A percentile compares a stretch with the other conserved stretches of the same genome.
Evolutionary conservation across 805 yeast genomes (phyloP).

Genomic region (Saccharomyces jurei): DNA sequence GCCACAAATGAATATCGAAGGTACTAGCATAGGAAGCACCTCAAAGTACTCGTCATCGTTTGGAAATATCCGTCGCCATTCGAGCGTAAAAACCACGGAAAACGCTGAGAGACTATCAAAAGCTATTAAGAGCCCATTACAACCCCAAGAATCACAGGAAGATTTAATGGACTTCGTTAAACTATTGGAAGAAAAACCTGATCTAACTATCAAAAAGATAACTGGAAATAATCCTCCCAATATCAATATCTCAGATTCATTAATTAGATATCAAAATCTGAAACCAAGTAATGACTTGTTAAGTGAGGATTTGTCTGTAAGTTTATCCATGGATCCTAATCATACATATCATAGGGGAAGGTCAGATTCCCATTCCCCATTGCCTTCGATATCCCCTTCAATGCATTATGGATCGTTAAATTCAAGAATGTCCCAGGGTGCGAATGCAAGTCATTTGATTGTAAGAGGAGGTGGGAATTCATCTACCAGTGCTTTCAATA

Average conservation of each 20-base stretch:
- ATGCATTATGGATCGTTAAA: slow-evolving; percentile 25
- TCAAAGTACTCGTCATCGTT: slow-evolving; percentile 67
- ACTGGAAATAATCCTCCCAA: slow-evolving; percentile 8
- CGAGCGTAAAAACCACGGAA: slow-evolving; percentile 32
- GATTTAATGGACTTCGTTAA: slow-evolving; percentile 65
- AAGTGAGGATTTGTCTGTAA: slow-evolving; percentile 48
- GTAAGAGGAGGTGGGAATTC: background rate
- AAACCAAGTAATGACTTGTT: slow-evolving; percentile 46
- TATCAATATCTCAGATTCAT: slow-evolving; percentile 36
- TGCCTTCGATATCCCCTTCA: slow-evolving; percentile 25
- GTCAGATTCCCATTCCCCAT: slow-evolving; percentile 31
- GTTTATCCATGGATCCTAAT: slow-evolving; percentile 31
- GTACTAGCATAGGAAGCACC: slow-evolving; percentile 34
- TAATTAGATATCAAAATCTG: slow-evolving; percentile 44
- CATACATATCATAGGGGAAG: slow-evolving; percentile 12
- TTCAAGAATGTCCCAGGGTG: slow-evolving; percentile 24
- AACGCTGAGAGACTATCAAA: slow-evolving; percentile 20
- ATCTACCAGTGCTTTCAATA: slow-evolving; percentile 4
- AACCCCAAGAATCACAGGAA: slow-evolving; percentile 4
- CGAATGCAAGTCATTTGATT: background rate
- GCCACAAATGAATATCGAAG: slow-evolving; percentile 17
- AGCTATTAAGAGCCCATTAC: background rate
- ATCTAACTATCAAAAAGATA: slow-evolving; percentile 32
- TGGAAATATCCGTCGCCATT: slow-evolving; percentile 55
- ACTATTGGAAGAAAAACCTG: slow-evolving; percentile 58